Evolutionary conservation across 768 basidiomycete species (phyloP), one percentile per base, ranked within the genome.

Genomic region (Tylopilus balloui): DNA sequence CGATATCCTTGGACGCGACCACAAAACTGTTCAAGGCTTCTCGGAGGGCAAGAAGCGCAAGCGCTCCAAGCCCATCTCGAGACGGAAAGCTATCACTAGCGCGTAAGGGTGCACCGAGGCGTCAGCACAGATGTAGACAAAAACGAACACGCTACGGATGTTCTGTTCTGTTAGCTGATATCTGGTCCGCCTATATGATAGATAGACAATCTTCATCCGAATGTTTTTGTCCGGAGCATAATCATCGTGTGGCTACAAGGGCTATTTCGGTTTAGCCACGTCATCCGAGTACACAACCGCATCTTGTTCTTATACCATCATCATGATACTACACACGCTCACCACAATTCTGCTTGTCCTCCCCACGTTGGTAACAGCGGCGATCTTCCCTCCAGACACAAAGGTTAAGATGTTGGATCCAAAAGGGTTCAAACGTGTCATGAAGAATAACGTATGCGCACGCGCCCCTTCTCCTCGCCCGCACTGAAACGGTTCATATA

Each of bases 41-140:
- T 74, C 74, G 23, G 76, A 79, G 40, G 95, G 95, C 15, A 95
- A 92, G 78, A 92, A 91, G 74, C 78, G 88, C 63, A 96, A 89
- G 72, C 83, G 84, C 48, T 75, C 76, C 31, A 88, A 88, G 68
- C 88, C 90, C 31, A 66, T 73, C 8, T 65, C 73, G 32, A 78
- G 82, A 64, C 78, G 88, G 56, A 79, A 73, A 63, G 74, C 78
- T 1, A 60, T 72, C 15, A 29, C 53, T 24, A 48, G 52, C 24
- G 48, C 47, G 13, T 65, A 41, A 63, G 32, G 20, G 20, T 39
- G 28, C 38, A 21, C 5, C 23, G n/a, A 21, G 34, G 15, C 21
- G 12, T 32, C 19, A 28, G 28, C 32, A 28, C 15, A 17, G 41
- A 49, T 32, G 39, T 49, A 43, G 29, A 47, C n/a, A 17, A 24